These are phyloP conservation scores for Penicillium sp. DNA, from an alignment of 2,329 filamentous ascomycete genomes.

Conservation along the genomic window DNA sequence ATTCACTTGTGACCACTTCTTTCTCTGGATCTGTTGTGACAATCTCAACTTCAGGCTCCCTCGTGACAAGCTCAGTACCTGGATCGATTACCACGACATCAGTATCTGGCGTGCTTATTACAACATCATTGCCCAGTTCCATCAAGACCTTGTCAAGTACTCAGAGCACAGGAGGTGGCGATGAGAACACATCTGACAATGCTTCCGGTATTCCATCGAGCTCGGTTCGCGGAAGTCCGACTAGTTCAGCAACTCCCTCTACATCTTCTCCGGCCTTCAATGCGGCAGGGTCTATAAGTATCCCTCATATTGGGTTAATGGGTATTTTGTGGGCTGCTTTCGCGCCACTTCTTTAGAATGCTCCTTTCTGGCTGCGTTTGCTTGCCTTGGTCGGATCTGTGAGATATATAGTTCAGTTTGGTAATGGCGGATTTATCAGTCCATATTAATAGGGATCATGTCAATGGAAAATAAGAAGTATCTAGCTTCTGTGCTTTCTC, in stretches of 20 bases:
- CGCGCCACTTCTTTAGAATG: slow-evolving; percentile 1
- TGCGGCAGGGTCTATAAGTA: not conserved
- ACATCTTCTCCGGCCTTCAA: not conserved
- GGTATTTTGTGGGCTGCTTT: slow-evolving; percentile 3
- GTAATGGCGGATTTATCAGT: not conserved
- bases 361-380: not conserved
- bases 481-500: not conserved
- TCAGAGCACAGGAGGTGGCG: not conserved
- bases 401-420: not conserved
- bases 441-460: not conserved
- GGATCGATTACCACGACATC: not conserved
- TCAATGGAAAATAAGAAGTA: not conserved
- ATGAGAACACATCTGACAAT: not conserved
- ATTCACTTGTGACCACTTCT: not conserved
- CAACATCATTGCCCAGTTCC: not conserved
- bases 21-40: not conserved
- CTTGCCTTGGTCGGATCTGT: not conserved
- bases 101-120: not conserved
- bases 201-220: not conserved
- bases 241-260: not conserved
- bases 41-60: not conserved
- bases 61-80: not conserved
- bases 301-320: not conserved
- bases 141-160: not conserved
- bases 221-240: not conserved